phyloP scores from a whole-genome alignment of 1,284 basidiomycete species.

The Cutaneotrichosporon curvatum region DNA sequence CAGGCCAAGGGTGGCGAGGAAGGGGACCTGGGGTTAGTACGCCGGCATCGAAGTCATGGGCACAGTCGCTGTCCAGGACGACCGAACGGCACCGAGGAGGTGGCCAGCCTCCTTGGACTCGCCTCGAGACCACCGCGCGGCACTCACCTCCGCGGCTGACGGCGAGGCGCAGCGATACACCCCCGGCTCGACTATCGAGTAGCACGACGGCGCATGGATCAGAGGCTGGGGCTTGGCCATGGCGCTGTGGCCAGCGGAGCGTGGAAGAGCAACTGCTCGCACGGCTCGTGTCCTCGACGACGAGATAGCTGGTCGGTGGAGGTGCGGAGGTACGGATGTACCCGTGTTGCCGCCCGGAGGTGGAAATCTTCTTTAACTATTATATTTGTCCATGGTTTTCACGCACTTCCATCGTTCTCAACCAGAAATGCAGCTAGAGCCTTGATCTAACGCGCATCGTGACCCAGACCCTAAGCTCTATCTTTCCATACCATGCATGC shows the following conservation, averaged over 20 bases:
- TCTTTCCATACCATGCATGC: too few species aligned
- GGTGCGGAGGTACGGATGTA: too few species aligned
- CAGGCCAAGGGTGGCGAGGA: constrained; percentile 31
- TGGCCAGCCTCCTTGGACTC: too few species aligned
- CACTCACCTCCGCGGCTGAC: constrained; percentile 32
- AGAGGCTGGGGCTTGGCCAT: constrained; percentile 26
- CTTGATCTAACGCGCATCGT: too few species aligned
- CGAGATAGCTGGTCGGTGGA: too few species aligned
- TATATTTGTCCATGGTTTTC: too few species aligned
- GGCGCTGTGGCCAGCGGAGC: not conserved
- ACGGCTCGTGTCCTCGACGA: too few species aligned
- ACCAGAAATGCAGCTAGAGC: too few species aligned
- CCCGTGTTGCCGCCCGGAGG: too few species aligned
- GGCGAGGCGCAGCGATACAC: constrained; percentile 40
- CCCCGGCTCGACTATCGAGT: constrained; percentile 39
- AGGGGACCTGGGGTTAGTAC: constrained; percentile 35
- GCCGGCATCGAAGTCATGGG: not conserved
- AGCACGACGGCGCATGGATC: constrained; percentile 37
- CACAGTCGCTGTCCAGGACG: not conserved
- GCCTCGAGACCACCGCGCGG: not conserved
- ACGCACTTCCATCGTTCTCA: too few species aligned
- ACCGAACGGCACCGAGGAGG: not conserved
- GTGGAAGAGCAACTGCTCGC: not conserved
- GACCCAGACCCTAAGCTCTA: too few species aligned
- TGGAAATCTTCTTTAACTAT: too few species aligned